Evolutionary conservation across 495 filamentous ascomycete genomes (phyloP), one percentile per base, ranked within the genome.

Genomic region (Haplographium delicatum): DNA sequence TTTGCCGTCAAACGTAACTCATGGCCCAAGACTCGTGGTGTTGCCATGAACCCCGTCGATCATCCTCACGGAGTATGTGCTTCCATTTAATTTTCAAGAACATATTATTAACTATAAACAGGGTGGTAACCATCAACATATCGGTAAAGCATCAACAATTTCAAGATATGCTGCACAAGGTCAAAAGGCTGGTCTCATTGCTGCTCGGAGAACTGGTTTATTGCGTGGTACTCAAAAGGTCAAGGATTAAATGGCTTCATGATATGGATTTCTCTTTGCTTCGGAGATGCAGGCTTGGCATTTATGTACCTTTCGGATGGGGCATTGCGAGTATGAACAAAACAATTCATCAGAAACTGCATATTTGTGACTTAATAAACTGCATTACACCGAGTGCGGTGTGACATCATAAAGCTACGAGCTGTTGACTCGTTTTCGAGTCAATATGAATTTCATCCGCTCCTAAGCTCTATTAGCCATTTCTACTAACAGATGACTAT

Each of bases 111-210:
- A 61, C 44, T 35, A 42, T 40, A 5, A n/a, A 50, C 18, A 59
- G 51, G 86, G 87, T 91, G 93, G 93, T 95, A 99, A 99, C 81
- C 93, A 99, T 78, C 93, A 99, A 81, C 93, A 99, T 79, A 99
- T 99, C 67, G 93, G 93, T 85, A 97, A 97, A 80, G 94, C 93
- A 54, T 97, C 94, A 31, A 99, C 93, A 60, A 99, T 99, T 76
- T 95, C 89, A 59, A 86, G 93, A 70, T 95, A 91, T 77, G 93
- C 93, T 56, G 85, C 84, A 68, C 86, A 88, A 72, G 93, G 93
- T 87, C 93, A 99, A 82, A 99, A 99, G 82, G 94, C 94, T 68
- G 93, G 93, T 96, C 89, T 96, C 68, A 99, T 99, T 79, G 93
- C 93, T 71, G 93, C 93, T 72, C 80, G 93, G 74, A 84, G 93